Evolutionary conservation across 768 basidiomycete genomes (phyloP).

Genomic region (Amylocystis lapponica): DNA sequence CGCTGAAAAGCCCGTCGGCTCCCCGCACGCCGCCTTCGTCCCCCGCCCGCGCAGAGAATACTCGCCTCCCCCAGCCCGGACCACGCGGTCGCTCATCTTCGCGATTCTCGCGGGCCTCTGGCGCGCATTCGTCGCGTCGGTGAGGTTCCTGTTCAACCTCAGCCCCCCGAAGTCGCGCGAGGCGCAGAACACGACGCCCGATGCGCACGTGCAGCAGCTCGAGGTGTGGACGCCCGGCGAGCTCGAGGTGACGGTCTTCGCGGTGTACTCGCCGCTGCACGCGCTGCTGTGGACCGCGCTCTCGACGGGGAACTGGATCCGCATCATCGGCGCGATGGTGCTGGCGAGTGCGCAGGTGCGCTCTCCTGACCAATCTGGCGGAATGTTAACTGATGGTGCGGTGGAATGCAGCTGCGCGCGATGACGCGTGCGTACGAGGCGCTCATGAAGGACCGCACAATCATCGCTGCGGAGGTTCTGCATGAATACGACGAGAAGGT

Average conservation of each 20-base stretch:
- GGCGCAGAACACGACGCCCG: conserved; percentile 4
- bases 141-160: conserved; percentile 65
- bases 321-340: conserved; percentile 65
- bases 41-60: conserved; percentile 22
- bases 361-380: neutral
- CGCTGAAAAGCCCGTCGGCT: conserved; percentile 58
- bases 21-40: conserved; percentile 67
- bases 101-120: conserved; percentile 30
- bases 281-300: conserved; percentile 69
- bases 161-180: conserved; percentile 34
- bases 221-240: conserved; percentile 76
- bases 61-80: conserved; percentile 24
- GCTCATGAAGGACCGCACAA: conserved; percentile 67
- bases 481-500: conserved; percentile 81
- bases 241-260: conserved; percentile 63
- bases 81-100: conserved; percentile 29
- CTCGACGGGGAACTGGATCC: conserved; percentile 68
- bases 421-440: conserved; percentile 53
- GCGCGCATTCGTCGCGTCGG: conserved; percentile 48
- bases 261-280: conserved; percentile 76
- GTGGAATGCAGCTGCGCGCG: conserved; percentile 36
- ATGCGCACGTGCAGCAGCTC: conserved; percentile 59
- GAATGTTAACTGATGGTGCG: neutral
- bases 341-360: conserved; percentile 59
- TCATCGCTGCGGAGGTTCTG: conserved; percentile 76